A percentile compares a stretch with the other conserved stretches of the same genome.
These are phyloP conservation scores for Dryas alaskensis DNA, from an alignment of 306 rosid species.

Conservation along the genomic window DNA sequence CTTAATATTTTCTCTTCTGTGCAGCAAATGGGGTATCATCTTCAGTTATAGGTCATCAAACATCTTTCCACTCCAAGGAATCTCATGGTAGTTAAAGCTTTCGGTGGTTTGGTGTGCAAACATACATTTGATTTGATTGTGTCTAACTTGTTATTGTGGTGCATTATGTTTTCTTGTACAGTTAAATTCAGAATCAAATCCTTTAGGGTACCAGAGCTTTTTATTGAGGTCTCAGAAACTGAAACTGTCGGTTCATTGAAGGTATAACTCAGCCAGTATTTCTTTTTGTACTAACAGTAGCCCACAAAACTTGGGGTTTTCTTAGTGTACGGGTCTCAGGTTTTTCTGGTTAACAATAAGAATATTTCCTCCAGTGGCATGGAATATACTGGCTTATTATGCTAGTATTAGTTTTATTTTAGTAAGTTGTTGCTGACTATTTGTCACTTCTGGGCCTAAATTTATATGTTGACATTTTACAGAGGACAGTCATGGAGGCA, in stretches of 20 bases:
- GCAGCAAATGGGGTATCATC: conserved; percentile 41
- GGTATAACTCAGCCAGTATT: conserved; percentile 40
- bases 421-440: conserved; percentile 7
- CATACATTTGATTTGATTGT: conserved; percentile 20
- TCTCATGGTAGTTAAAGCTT: conserved; percentile 58
- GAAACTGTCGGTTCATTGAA: conserved; percentile 79
- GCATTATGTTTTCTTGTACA: conserved; percentile 40
- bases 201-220: conserved; percentile 82
- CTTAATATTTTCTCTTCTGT: conserved; percentile 23
- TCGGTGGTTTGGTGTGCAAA: conserved; percentile 7
- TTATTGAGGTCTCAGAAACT: conserved; percentile 78
- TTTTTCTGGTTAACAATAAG: not conserved
- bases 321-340: not conserved
- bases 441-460: not conserved
- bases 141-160: conserved; percentile 26
- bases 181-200: conserved; percentile 87
- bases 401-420: conserved; percentile 14
- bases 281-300: conserved; percentile 6
- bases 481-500: conserved; percentile 85
- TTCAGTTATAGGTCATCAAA: conserved; percentile 36
- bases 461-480: conserved; percentile 14
- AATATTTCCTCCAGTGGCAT: not conserved
- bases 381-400: conserved; percentile 10
- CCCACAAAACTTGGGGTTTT: not conserved
- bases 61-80: conserved; percentile 50